Evolutionary conservation across 2,329 filamentous ascomycete genomes (phyloP).

Genomic region (Cryphonectria nitschkei): DNA sequence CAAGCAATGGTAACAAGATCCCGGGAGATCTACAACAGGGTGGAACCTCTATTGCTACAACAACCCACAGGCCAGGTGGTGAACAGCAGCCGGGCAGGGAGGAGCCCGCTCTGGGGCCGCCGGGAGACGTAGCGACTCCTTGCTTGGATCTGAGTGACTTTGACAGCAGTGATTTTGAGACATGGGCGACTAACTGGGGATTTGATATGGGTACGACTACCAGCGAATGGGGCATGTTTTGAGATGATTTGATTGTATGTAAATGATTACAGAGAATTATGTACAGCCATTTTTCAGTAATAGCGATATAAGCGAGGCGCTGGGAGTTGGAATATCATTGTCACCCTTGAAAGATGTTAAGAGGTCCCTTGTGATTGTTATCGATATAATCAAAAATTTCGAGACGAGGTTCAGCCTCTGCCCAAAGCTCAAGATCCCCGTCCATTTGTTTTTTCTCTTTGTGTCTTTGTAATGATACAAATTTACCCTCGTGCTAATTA

Average conservation of each 20-base stretch:
- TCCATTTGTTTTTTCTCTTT: not conserved
- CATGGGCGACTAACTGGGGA: conserved; percentile 8
- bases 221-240: conserved; percentile 10
- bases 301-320: not conserved
- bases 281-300: not conserved
- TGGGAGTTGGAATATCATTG: not conserved
- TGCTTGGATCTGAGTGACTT: not conserved
- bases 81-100: not conserved
- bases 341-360: not conserved
- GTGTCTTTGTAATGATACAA: not conserved
- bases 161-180: not conserved
- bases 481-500: not conserved
- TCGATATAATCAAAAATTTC: not conserved
- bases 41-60: not conserved
- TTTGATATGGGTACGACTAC: not conserved
- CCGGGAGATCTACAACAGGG: not conserved
- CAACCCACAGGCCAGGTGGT: not conserved
- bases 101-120: not conserved
- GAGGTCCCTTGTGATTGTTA: not conserved
- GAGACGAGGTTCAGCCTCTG: not conserved
- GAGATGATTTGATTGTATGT: not conserved
- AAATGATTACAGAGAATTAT: not conserved
- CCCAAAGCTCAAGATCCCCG: not conserved
- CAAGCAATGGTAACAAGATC: not conserved
- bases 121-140: not conserved